Base-by-base conservation (phyloP, 805 yeast genomes). In the Sungouiozyma ichnusensis region DNA sequence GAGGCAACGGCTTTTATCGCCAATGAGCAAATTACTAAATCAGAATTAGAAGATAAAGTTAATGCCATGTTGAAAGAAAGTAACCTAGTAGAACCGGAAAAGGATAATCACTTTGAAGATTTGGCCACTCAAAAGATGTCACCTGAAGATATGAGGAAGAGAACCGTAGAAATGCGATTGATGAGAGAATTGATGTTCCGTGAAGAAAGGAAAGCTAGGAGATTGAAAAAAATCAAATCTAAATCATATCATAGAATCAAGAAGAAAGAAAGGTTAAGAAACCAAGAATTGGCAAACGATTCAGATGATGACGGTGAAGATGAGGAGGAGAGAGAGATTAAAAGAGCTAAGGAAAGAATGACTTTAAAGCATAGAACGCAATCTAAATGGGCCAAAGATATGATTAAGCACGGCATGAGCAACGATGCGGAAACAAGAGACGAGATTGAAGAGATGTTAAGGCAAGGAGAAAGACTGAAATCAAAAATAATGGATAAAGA, bases 141-240 rank as follows among this genome's bases (percentile, higher is more conserved):
- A 0, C 74, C 80, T 20, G 94, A 83, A 46, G 97, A 92, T 39
- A 65, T 90, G 66, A 66, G 68, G 42, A 77, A 79, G 58, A 73
- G 94, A 45, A 81, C 92, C 6, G 75, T 77, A 45, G 95, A 90
- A 63, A 71, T 90, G 51, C 75, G 97, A 51, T 65, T 83, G 55
- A 86, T 87, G 96, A 75, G 98, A 49, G 98, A 92, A 58, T 73
- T 90, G 48, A 85, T 90, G 95, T 92, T 87, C 67, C 74, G 97
- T 54, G 97, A 90, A 54, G 97, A 90, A 66, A 76, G 80, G 57
- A 81, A 85, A 55, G 88, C 97, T 8, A 87, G 77, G 63, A 75
- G 98, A 53, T 72, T 92, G 55, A 90, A 90, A 68, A 92, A 90
- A 67, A 92, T 92, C 63, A 92, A 92, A 63, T 86, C 96, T 33